Percentiles rank a stretch among this genome's conserved stretches.
phyloP scores from a whole-genome alignment of 352 stramenopile species.

The Vaucheria bursata region DNA sequence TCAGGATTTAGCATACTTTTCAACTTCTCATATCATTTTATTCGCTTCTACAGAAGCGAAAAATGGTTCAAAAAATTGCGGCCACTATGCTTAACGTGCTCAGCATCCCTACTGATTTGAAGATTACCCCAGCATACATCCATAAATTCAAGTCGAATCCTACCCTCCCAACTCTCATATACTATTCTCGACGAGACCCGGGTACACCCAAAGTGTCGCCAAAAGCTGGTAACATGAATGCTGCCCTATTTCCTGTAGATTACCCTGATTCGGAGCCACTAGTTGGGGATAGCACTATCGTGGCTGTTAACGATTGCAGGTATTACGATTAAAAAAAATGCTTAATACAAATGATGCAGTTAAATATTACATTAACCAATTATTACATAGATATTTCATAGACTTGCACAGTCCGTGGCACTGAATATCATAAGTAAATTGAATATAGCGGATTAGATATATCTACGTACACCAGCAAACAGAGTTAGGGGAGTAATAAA shows the following conservation, averaged over 20 bases:
- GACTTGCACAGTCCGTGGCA: no score
- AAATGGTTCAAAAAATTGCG: not conserved
- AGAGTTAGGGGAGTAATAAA: no score
- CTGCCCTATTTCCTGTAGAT: conserved; percentile 41
- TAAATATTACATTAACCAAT: no score
- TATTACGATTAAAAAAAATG: no score
- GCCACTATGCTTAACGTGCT: not conserved
- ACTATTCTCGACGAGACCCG: conserved; percentile 42
- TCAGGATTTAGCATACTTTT: no score
- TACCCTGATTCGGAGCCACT: conserved; percentile 24
- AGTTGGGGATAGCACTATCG: conserved; percentile 32
- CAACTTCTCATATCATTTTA: no score
- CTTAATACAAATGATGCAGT: no score
- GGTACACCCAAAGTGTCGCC: conserved; percentile 43
- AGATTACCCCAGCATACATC: not conserved
- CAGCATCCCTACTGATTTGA: not conserved
- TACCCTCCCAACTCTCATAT: conserved; percentile 18
- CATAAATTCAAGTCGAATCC: not conserved
- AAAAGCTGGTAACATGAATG: conserved; percentile 47
- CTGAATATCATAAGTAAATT: no score
- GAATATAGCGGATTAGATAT: no score
- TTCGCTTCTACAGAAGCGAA: not conserved
- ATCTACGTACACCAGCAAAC: no score
- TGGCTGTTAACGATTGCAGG: conserved; percentile 42
- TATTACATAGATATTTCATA: no score